Percentiles rank a stretch among this genome's conserved stretches.
Evolutionary conservation across 768 basidiomycete genomes (phyloP).

Genomic region (Boletus rubescentipes): DNA sequence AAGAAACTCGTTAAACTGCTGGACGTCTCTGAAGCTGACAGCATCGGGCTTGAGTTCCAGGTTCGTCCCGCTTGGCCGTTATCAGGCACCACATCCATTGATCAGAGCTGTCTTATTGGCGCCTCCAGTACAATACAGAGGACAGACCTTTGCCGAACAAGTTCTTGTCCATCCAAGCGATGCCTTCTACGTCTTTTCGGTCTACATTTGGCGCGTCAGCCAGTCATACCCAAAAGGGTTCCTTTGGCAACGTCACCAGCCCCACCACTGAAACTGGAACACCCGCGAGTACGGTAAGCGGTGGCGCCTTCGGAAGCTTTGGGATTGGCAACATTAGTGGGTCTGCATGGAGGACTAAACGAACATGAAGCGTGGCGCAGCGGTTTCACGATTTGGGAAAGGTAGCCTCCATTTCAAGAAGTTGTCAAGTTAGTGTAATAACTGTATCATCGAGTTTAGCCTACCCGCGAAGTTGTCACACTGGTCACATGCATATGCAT

Average conservation of each 20-base stretch:
- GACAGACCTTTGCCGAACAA: conserved; percentile 80
- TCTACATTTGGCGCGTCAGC: conserved; percentile 54
- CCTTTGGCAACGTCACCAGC: conserved; percentile 17
- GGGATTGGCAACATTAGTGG: conserved; percentile 44
- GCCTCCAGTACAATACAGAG: conserved; percentile 76
- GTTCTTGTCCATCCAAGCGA: conserved; percentile 75
- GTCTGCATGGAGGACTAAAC: conserved; percentile 24
- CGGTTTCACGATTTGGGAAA: neutral
- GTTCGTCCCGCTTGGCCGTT: conserved; percentile 41
- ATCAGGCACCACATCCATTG: neutral
- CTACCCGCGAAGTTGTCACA: too few species aligned
- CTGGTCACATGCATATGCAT: too few species aligned
- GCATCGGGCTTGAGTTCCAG: conserved; percentile 89
- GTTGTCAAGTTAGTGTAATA: conserved; percentile 4
- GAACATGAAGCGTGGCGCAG: conserved; percentile 17
- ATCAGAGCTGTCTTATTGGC: neutral
- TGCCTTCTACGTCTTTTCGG: conserved; percentile 66
- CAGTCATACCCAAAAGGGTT: conserved; percentile 21
- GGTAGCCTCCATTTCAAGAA: neutral
- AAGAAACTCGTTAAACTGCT: conserved; percentile 79
- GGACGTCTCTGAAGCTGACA: conserved; percentile 80
- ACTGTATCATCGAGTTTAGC: too few species aligned
- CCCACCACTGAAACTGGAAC: conserved; percentile 26
- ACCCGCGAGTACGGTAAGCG: conserved; percentile 26
- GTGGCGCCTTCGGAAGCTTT: conserved; percentile 49